phyloP scores from a whole-genome alignment of 768 basidiomycete species.

The Lyophyllum decastes region DNA sequence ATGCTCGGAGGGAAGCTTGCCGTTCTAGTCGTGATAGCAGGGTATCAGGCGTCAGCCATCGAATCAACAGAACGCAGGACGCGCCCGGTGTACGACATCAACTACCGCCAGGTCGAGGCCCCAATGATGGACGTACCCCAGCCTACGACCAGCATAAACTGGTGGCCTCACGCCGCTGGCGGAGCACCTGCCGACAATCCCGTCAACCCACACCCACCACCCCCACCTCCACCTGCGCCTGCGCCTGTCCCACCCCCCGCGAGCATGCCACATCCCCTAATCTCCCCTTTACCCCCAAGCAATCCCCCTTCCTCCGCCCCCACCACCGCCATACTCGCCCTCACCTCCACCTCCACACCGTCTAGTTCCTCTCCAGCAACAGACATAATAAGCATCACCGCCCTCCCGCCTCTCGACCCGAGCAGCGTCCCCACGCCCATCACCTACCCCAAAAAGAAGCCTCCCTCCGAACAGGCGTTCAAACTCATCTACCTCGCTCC shows the following conservation, averaged over 20 bases:
- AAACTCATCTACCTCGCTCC: conserved; percentile 29
- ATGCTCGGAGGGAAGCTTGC: conserved; percentile 8
- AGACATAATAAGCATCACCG: conserved; percentile 13
- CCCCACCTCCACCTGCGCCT: not conserved
- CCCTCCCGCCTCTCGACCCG: conserved; percentile 7
- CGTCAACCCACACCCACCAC: not conserved
- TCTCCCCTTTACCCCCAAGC: not conserved
- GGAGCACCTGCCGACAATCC: not conserved
- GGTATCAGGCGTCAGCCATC: conserved; percentile 4
- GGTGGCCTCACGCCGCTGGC: not conserved
- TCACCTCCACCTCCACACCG: conserved; percentile 12
- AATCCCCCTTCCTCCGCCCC: not conserved
- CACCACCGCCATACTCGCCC: no score
- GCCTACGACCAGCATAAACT: conserved; percentile 1
- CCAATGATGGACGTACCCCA: not conserved
- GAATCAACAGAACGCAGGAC: conserved; percentile 1
- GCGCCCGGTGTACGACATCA: conserved; percentile 10
- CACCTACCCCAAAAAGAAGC: conserved; percentile 1
- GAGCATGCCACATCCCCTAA: not conserved
- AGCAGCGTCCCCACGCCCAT: conserved; percentile 2
- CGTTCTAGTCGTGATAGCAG: conserved; percentile 6
- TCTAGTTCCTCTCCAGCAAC: conserved; percentile 10
- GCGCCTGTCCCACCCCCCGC: not conserved
- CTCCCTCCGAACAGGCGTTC: conserved; percentile 2
- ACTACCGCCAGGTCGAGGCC: conserved; percentile 10